Evolutionary conservation across 441 rosid species (phyloP).

Genomic region (Aleurites moluccanus): DNA sequence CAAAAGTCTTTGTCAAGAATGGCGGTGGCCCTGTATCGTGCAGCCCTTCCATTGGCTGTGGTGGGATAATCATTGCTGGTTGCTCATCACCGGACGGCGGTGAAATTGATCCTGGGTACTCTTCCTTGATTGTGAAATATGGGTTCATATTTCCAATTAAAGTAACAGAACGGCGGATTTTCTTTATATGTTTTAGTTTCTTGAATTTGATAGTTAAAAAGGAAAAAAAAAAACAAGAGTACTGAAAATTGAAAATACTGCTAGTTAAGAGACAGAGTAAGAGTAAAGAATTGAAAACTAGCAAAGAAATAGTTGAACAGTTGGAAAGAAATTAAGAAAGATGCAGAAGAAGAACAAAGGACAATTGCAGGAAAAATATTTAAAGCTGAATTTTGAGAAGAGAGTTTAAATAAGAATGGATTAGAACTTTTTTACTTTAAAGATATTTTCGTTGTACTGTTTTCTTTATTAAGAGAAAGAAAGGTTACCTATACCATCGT

Average conservation of each 20-base stretch:
- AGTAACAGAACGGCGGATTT: background rate
- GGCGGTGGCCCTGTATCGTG: slow-evolving; percentile 82
- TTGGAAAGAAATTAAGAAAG: background rate
- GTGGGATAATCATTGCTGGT: slow-evolving; percentile 22
- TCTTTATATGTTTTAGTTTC: background rate
- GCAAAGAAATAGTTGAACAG: background rate
- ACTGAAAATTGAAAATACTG: background rate
- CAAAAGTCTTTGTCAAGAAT: slow-evolving; percentile 66
- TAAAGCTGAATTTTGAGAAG: background rate
- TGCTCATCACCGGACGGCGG: slow-evolving; percentile 23
- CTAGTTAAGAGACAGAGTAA: background rate
- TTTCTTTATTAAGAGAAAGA: background rate
- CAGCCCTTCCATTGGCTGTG: slow-evolving; percentile 77
- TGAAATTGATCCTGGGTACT: slow-evolving; percentile 38
- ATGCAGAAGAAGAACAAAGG: background rate
- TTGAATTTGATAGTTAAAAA: background rate
- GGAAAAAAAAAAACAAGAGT: background rate
- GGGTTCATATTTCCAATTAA: slow-evolving; percentile 37
- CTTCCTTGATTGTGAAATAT: slow-evolving; percentile 38
- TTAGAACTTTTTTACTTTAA: background rate
- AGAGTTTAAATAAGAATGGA: background rate
- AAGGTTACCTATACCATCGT: background rate
- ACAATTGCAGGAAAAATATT: background rate
- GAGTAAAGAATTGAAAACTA: background rate
- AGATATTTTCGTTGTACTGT: background rate